Base-by-base conservation (phyloP, 139 green algal species). In the Pseudopediastrum boryanum region DNA sequence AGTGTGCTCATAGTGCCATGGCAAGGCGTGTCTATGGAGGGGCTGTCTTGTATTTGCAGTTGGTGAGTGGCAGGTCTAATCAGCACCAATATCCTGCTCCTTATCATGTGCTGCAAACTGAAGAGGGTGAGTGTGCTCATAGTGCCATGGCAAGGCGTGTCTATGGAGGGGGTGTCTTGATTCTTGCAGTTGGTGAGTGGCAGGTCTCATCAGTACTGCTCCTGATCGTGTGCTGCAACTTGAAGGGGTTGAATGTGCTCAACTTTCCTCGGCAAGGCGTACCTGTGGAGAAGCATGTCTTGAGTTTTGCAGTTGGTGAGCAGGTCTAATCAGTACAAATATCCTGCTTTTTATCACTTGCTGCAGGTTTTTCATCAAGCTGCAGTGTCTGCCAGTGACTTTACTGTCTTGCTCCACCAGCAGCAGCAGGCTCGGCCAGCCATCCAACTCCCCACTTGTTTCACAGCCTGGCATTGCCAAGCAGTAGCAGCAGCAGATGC, bases 361-460 rank as follows among this genome's bases (percentile, higher is more conserved):
- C 33, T 1, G 2, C 69, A 76, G 69, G 46, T 64, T 1, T 21
- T 76, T 48, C 39, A 19, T 12, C 38, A 39, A 12, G 69, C 46
- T 19, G 48, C 48, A 65, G 16, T 46, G 2, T 7, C 64, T 23
- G 31, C 69, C 25, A 50, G 50, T 27, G 69, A 76, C 46, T 9
- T 76, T 8, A 23, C 63, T 33, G 46, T 76, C 19, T 33, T 76
- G n/a, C 46, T 76, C 7, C 69, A 65, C 35, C 69, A 76, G 12
- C 29, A 51, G 51, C 70, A 66, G 68, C 68, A 41, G 68, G 41
- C 1, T 43, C 38, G 41, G 46, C 46, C 12, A 16, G 13, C 12
- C 16, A 12, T n/a, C 13, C 16, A 16, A 16, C 46, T 16, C 16
- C 13, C 46, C 46, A 56, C 16, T 56, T n/a, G 13, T 16, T 12